phyloP scores from a whole-genome alignment of 2,329 filamentous ascomycete genomes.

The Pyrenophora graminea region DNA sequence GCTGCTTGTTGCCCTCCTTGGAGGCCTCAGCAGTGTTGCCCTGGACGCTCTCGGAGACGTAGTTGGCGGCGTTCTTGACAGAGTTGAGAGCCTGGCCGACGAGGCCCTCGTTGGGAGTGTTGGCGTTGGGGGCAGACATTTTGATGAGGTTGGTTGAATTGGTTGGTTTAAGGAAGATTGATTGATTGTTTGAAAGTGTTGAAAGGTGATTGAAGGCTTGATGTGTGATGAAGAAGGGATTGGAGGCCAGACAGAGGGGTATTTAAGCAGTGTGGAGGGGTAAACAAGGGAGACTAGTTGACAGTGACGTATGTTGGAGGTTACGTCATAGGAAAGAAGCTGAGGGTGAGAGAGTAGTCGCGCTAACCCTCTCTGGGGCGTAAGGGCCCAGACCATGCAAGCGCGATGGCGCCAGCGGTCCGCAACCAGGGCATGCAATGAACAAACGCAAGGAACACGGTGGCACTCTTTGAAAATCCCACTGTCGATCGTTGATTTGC shows the following conservation, averaged over 20 bases:
- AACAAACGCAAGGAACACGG: slow-evolving; percentile 7
- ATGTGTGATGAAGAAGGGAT: slow-evolving; percentile 19
- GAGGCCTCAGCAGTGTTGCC: slow-evolving; percentile 59
- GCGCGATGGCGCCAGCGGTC: slow-evolving; percentile 1
- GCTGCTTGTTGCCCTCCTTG: slow-evolving; percentile 71
- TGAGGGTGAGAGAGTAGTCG: slow-evolving; percentile 1
- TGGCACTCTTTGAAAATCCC: slow-evolving; percentile 13
- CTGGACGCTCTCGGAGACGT: slow-evolving; percentile 68
- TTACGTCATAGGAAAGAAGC: slow-evolving; percentile 7
- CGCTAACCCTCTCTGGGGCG: background rate
- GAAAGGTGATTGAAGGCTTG: slow-evolving; percentile 10
- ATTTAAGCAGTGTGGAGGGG: slow-evolving; percentile 22
- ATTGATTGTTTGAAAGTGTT: background rate
- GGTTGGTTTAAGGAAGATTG: slow-evolving; percentile 3
- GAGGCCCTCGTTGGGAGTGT: slow-evolving; percentile 51
- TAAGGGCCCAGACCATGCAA: slow-evolving; percentile 8
- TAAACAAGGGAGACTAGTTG: slow-evolving; percentile 1
- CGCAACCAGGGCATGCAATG: slow-evolving; percentile 8
- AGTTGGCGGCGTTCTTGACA: slow-evolving; percentile 65
- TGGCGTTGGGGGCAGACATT: slow-evolving; percentile 52
- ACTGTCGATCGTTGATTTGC: slow-evolving; percentile 21
- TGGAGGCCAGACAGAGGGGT: slow-evolving; percentile 12
- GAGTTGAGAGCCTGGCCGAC: slow-evolving; percentile 49
- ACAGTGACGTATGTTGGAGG: slow-evolving; percentile 4
- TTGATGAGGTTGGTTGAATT: slow-evolving; percentile 31